These are phyloP conservation scores for Apiospora sp. DNA, from an alignment of 2,329 filamentous ascomycete species.

Conservation along the genomic window DNA sequence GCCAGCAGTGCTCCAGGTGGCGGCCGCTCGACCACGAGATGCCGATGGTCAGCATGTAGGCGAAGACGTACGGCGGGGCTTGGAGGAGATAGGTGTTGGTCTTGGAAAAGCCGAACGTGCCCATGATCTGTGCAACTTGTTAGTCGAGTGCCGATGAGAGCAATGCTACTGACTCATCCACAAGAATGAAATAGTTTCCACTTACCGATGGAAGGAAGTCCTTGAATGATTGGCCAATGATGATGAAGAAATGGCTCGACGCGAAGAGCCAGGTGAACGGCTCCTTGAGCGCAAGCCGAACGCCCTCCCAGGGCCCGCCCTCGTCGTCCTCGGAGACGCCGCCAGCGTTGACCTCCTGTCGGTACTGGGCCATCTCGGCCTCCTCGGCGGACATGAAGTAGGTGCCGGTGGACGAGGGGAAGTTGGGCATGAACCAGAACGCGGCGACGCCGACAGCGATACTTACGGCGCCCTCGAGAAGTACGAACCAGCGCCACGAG, in stretches of 20 bases:
- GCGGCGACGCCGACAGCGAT: conserved; percentile 42
- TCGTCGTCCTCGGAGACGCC: conserved; percentile 46
- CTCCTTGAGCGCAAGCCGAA: conserved; percentile 44
- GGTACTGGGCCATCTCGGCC: conserved; percentile 47
- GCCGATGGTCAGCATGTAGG: conserved; percentile 47
- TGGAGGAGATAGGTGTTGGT: conserved; percentile 49
- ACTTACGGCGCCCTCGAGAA: conserved; percentile 47
- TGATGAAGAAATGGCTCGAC: conserved; percentile 50
- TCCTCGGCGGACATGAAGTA: conserved; percentile 48
- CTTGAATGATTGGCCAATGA: conserved; percentile 51
- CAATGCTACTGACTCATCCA: no score
- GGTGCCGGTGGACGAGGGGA: conserved; percentile 43
- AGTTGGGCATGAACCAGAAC: conserved; percentile 48
- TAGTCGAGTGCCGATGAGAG: no score
- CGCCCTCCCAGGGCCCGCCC: conserved; percentile 48
- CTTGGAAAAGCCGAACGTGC: conserved; percentile 39
- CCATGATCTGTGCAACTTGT: conserved; percentile 35
- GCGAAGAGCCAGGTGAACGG: conserved; percentile 49
- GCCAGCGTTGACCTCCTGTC: conserved; percentile 46
- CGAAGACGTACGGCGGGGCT: conserved; percentile 51
- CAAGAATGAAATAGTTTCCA: neutral
- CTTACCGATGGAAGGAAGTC: conserved; percentile 52
- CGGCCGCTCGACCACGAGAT: conserved; percentile 50
- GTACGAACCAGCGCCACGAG: conserved; percentile 53
- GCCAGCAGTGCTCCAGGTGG: conserved; percentile 48